phyloP scores from a whole-genome alignment of 306 rosid species.

The Quillaja saponaria region DNA sequence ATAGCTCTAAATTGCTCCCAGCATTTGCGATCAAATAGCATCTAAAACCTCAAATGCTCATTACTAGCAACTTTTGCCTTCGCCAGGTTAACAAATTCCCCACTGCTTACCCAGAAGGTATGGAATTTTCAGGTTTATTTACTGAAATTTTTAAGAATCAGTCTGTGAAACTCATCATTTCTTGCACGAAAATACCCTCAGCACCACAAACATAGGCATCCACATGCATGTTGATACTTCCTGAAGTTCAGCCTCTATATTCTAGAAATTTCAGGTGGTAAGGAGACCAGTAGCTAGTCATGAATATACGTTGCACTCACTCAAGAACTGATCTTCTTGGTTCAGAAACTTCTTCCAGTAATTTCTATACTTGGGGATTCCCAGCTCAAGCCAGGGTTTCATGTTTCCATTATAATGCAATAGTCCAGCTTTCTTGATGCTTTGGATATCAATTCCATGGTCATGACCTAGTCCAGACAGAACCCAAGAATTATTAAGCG shows the following conservation, averaged over 20 bases:
- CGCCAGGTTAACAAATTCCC: no score
- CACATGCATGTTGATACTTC: slow-evolving; percentile 36
- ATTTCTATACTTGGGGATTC: slow-evolving; percentile 74
- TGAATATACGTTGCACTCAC: slow-evolving; percentile 91
- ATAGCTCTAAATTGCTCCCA: no score
- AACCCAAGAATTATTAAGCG: slow-evolving; percentile 69
- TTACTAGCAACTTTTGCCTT: no score
- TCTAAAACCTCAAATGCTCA: no score
- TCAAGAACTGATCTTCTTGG: slow-evolving; percentile 79
- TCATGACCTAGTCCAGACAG: slow-evolving; percentile 81
- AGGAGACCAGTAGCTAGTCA: slow-evolving; percentile 38
- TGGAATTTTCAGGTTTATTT: slow-evolving; percentile 48
- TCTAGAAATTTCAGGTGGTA: slow-evolving; percentile 43
- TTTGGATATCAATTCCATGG: slow-evolving; percentile 50
- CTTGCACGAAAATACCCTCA: slow-evolving; percentile 43
- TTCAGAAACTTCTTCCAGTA: slow-evolving; percentile 80
- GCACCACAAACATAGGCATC: slow-evolving; percentile 51
- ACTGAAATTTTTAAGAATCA: slow-evolving; percentile 54
- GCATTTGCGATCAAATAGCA: no score
- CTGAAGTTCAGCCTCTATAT: slow-evolving; percentile 40
- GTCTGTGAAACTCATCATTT: slow-evolving; percentile 48
- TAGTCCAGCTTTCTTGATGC: slow-evolving; percentile 53
- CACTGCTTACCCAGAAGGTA: slow-evolving; percentile 35
- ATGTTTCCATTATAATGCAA: slow-evolving; percentile 93
- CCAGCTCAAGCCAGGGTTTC: slow-evolving; percentile 99